Conservation (phyloP, 805 yeast species). For the Candida nanaspora region DNA sequence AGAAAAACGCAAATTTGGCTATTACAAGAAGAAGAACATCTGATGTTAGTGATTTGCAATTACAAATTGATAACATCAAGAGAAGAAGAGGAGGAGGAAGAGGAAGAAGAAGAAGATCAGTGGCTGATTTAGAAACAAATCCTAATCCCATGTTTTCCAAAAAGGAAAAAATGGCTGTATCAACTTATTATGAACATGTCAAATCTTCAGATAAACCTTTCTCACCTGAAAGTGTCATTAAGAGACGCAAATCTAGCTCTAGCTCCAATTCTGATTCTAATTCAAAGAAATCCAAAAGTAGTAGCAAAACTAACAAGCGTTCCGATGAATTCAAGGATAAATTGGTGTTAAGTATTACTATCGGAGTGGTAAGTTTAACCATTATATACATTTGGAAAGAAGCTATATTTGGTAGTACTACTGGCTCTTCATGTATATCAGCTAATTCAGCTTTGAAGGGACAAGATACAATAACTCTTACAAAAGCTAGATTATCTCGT, state of each 20-base stretch:
- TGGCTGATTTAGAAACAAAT: too few relatives aligned
- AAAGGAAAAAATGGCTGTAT: neutral
- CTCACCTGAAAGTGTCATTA: neutral
- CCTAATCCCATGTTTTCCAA: too few relatives aligned
- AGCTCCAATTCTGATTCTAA: too few relatives aligned
- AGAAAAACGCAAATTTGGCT: neutral
- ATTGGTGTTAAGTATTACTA: constrained; percentile 18
- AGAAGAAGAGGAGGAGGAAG: too few relatives aligned
- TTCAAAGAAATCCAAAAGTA: neutral
- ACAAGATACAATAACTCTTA: too few relatives aligned
- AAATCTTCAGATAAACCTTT: neutral
- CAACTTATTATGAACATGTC: neutral
- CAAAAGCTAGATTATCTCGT: neutral
- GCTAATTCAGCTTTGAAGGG: too few relatives aligned
- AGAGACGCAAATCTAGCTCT: too few relatives aligned
- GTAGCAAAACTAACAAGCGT: constrained; percentile 1
- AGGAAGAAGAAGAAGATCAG: too few relatives aligned
- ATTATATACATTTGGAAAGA: constrained; percentile 21
- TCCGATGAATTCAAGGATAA: constrained; percentile 7
- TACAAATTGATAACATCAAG: too few relatives aligned
- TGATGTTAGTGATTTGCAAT: neutral
- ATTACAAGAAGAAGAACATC: neutral
- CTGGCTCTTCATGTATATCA: too few relatives aligned
- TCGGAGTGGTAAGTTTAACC: constrained; percentile 24
- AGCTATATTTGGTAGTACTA: neutral